Evolutionary conservation across 805 yeast species (phyloP), one percentile per base, ranked within the genome.

Genomic region (Candida sphagnicola): DNA sequence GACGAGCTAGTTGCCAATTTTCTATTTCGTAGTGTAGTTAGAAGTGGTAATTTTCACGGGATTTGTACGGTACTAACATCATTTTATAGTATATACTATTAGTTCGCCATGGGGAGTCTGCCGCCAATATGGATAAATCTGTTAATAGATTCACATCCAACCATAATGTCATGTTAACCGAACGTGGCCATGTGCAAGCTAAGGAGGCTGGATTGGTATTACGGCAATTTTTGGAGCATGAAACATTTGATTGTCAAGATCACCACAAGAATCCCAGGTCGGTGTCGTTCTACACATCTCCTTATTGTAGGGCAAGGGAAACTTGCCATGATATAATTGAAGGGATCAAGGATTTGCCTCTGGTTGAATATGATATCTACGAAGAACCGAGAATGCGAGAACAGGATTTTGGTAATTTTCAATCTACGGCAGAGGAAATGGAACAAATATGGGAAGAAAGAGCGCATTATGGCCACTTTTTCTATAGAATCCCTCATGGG

Each of bases 401-500:
- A 56, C 97, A 90, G 60, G 97, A 90, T 59, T 90, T 90, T 55
- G 97, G 97, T 15, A 89, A 89, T 56, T 89, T 88, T 60, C 97
- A 89, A 63, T 78, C 84, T 39, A 74, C 81, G 0, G 74, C 78
- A 1, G 80, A 77, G 39, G 85, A 78, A 47, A 89, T 89, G 95
- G 82, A 82, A 48, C 68, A 72, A 48, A 82, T 88, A 24, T 83
- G 95, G 88, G 73, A 74, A 39, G 95, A 86, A 50, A 65, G 97
- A 34, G 90, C 95, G 0, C 77, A 79, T 44, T 90, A 90, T 61
- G 97, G 97, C 0, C 73, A 67, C 47, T 69, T 67, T 53, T 90
- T 90, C 59, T 90, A 85, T 57, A 63, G 97, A 39, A 90, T 90
- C 21, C 96, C 96, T 4, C 80, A 85, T 51, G 97, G 97, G 8